phyloP scores from a whole-genome alignment of 768 basidiomycete genomes.

The Nevesoporus exiguus region DNA sequence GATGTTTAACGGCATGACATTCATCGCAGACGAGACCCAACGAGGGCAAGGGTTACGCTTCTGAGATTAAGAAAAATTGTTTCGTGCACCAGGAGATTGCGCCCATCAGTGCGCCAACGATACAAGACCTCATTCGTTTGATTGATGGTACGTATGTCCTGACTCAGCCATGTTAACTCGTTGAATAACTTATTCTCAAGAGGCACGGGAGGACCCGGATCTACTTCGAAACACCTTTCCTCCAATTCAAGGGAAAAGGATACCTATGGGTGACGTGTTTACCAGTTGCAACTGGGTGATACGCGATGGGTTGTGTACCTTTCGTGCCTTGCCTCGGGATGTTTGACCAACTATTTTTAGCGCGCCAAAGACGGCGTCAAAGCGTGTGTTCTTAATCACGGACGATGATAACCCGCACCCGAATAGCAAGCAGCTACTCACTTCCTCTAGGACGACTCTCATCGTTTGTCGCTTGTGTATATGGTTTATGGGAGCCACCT shows the following conservation, averaged over 20 bases:
- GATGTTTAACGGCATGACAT: not conserved
- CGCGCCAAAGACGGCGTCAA: slow-evolving; percentile 84
- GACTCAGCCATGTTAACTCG: not conserved
- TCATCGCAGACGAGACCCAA: slow-evolving; percentile 21
- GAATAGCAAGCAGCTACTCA: slow-evolving; percentile 56
- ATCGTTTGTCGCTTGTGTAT: slow-evolving; percentile 41
- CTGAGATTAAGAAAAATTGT: slow-evolving; percentile 67
- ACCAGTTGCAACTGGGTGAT: slow-evolving; percentile 88
- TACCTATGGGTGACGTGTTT: slow-evolving; percentile 87
- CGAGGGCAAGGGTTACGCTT: slow-evolving; percentile 36
- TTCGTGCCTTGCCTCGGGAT: slow-evolving; percentile 14
- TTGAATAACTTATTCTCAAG: slow-evolving; percentile 36
- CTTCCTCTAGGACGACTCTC: slow-evolving; percentile 69
- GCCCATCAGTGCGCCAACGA: slow-evolving; percentile 74
- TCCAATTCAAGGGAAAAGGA: slow-evolving; percentile 52
- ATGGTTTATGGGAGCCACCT: not conserved
- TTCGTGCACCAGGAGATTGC: slow-evolving; percentile 74
- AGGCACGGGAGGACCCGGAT: slow-evolving; percentile 59
- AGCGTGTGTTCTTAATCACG: slow-evolving; percentile 90
- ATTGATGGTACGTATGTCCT: slow-evolving; percentile 58
- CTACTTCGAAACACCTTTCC: slow-evolving; percentile 60
- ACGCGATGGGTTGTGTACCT: slow-evolving; percentile 65
- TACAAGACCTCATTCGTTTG: slow-evolving; percentile 74
- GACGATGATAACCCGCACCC: slow-evolving; percentile 54
- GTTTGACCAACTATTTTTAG: slow-evolving; percentile 35